These are phyloP conservation scores for Leishmania turanica DNA, from an alignment of 208 protist genomes.

Conservation along the genomic window DNA sequence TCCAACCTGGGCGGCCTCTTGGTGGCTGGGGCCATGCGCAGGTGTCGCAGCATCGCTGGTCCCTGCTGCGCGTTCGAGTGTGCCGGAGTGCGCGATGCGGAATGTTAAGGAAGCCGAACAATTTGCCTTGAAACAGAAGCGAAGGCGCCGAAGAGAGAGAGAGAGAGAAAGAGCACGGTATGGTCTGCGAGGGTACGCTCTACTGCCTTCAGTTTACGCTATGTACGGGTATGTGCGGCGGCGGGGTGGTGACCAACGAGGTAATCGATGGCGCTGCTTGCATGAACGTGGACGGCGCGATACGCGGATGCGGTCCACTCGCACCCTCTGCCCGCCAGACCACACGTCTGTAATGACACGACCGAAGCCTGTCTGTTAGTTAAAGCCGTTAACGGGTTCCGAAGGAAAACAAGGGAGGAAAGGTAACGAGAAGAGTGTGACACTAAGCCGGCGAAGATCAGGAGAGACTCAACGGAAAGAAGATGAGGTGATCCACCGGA, in stretches of 20 bases:
- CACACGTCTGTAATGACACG: neutral
- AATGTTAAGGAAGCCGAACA: neutral
- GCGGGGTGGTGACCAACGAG: neutral
- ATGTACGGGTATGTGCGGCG: neutral
- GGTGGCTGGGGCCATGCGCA: slow-evolving; percentile 45
- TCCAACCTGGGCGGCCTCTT: slow-evolving; percentile 20
- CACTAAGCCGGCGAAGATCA: neutral
- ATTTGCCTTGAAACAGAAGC: neutral
- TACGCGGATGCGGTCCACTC: neutral
- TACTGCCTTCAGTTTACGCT: neutral
- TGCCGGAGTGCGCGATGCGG: neutral
- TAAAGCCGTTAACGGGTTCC: neutral
- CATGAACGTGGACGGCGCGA: neutral
- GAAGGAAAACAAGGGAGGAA: neutral
- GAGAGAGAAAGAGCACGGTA: neutral
- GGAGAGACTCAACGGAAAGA: neutral
- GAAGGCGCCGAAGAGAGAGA: neutral
- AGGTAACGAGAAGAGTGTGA: neutral
- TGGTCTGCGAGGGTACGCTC: neutral
- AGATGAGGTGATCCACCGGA: neutral
- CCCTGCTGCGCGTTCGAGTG: neutral
- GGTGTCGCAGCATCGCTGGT: slow-evolving; percentile 47
- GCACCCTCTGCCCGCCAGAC: neutral
- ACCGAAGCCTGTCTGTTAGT: neutral
- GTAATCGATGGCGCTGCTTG: neutral